Evolutionary conservation across 1,284 basidiomycete genomes (phyloP), one percentile per base, ranked within the genome.

Genomic region (Apiotrichum gracile): DNA sequence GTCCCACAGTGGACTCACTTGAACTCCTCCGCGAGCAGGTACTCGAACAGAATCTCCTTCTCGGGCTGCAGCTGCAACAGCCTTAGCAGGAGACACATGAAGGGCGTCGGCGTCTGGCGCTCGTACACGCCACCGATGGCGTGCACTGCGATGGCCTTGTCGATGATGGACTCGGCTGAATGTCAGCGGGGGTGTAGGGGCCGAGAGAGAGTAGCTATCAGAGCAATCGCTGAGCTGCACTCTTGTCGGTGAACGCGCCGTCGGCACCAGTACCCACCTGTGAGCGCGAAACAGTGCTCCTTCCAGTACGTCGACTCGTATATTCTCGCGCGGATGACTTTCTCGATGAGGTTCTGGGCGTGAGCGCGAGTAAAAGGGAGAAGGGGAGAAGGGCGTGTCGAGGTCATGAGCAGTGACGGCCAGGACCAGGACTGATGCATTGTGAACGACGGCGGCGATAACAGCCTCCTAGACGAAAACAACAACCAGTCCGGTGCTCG

Each of bases 251-350:
- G n/a, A n/a, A n/a, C n/a, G n/a, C n/a, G n/a, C n/a, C n/a, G n/a
- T 31, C 29, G 8, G 29, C 29, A 13, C 29, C 29, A 7, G 6
- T 29, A 68, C 78, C 43, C 50, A 88, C 91, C 89, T 57, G 87
- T 92, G 43, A 94, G 77, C 21, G 91, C 91, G 70, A 94, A 94
- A 67, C 91, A 94, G 57, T 92, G 88, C 69, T 97, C 91, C 75
- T 97, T 98, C 96, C 96, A 99, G 76, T 85, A 99, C 17, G 82
- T 77, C 0, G 88, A 88, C 73, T 97, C 94, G 79, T 97, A 98
- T 58, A 99, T 97, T 54, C 96, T 85, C 66, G 87, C 88, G 44
- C 96, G 85, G 62, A 98, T 92, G 59, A 97, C 88, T 51, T 92
- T 96, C 79, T 98, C 96, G 44, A 99, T 87, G 70, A 99, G 79